Percentiles rank a stretch among this genome's conserved stretches.
phyloP scores from a whole-genome alignment of 768 basidiomycete genomes.

The Cystofilobasidium macerans region DNA sequence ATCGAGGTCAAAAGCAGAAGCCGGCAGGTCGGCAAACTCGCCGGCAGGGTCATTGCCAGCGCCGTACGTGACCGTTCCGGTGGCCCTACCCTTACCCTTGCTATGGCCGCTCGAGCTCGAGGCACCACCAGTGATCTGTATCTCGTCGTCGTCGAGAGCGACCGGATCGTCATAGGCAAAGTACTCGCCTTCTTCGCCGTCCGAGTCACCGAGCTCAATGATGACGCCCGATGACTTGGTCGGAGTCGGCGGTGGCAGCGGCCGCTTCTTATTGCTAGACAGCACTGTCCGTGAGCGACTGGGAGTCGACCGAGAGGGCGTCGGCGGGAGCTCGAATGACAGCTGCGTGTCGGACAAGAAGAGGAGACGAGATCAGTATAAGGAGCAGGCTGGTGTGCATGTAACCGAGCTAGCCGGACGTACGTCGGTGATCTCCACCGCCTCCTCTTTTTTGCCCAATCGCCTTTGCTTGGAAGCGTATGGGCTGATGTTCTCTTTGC shows the following conservation, averaged over 20 bases:
- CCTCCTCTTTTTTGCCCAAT: neutral
- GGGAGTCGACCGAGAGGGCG: neutral
- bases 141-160: conserved; percentile 2
- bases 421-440: neutral
- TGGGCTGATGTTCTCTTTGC: neutral
- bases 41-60: neutral
- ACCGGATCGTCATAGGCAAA: neutral
- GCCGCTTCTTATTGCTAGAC: neutral
- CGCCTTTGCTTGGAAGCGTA: neutral
- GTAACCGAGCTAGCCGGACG: neutral
- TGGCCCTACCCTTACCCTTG: neutral
- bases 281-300: neutral
- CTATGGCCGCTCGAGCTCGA: neutral
- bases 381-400: neutral
- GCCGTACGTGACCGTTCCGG: neutral
- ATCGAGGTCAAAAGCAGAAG: conserved; percentile 16
- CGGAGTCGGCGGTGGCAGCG: neutral
- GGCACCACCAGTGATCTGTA: neutral
- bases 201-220: neutral
- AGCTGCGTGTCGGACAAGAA: neutral
- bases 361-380: neutral
- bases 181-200: neutral
- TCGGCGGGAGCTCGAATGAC: neutral
- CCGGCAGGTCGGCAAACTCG: conserved; percentile 14
- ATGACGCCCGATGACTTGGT: neutral